These are phyloP conservation scores for Elsinoe necatrix DNA, from an alignment of 2,329 filamentous ascomycete species.

Conservation along the genomic window DNA sequence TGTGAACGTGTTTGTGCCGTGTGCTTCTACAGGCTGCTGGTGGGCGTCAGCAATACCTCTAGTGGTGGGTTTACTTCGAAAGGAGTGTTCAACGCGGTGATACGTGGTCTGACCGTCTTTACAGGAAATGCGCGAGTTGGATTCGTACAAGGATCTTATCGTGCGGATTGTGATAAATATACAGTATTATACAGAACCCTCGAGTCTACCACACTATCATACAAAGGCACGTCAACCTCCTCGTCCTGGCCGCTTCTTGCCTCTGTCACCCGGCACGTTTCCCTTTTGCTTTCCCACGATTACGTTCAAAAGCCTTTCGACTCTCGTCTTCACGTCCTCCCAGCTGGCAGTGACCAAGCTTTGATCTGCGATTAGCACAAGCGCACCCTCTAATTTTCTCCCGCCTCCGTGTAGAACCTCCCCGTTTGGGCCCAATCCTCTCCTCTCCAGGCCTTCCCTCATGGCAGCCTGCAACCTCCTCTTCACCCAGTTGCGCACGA, in stretches of 20 bases:
- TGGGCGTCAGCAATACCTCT: no score
- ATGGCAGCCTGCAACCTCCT: slow-evolving; percentile 41
- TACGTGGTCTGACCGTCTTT: no score
- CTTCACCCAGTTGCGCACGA: slow-evolving; percentile 40
- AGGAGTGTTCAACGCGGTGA: no score
- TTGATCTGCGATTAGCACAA: background rate
- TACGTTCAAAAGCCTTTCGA: background rate
- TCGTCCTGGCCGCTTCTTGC: background rate
- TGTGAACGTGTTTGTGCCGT: no score
- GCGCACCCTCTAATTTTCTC: background rate
- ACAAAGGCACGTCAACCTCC: background rate
- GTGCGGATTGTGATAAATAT: no score
- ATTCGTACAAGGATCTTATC: no score
- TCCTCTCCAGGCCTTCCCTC: slow-evolving; percentile 35
- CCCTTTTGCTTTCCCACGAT: background rate
- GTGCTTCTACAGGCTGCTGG: no score
- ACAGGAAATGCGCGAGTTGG: no score
- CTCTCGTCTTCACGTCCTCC: background rate
- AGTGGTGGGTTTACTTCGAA: no score
- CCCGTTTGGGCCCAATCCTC: slow-evolving; percentile 30
- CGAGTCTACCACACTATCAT: background rate
- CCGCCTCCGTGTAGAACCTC: background rate
- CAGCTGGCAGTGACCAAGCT: background rate
- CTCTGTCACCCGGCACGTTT: background rate
- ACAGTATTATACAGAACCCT: no score